Base-by-base conservation (phyloP, 2,329 filamentous ascomycete species). In the Tolypocladium ophioglossoides region DNA sequence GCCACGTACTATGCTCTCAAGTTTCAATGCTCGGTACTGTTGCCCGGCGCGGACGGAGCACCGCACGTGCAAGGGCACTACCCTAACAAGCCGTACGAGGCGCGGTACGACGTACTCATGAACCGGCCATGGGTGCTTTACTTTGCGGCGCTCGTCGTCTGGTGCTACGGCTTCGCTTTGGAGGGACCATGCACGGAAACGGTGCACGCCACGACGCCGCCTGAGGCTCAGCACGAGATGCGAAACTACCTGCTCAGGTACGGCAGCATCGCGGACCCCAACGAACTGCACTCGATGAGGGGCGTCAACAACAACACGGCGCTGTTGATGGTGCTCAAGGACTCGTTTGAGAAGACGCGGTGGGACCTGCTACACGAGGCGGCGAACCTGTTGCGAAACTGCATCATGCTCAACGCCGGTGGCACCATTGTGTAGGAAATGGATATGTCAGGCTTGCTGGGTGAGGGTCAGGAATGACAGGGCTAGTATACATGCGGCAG, bases 101-200 rank as follows among this genome's bases (percentile, higher is more conserved):
- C 91, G 0, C 82, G 90, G 22, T 88, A 96, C 62, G 94, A 99
- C 63, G 87, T 91, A 52, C 78, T 96, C 2, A 79, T 97, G 56
- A 95, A 97, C 64, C 80, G 94, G 18, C 89, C 92, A 0, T 99
- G 94, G 92, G 91, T 96, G 12, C 76, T 97, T 52, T 99, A 96
- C 70, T 95, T 96, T 66, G 89, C 94, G 1, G 85, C 86, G 0
- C 78, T 99, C 16, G 89, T 96, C 24, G 88, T 97, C 1, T 99
- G 94, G 94, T 90, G 85, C 56, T 99, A 97, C 64, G 92, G 91
- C 2, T 96, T 85, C 66, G 91, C 92, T 0, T 75, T 95, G 22
- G 94, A 97, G 61, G 94, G 94, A 0, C 81, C 90, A 0, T 82
- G 88, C 55, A 73, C 78, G 8, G 71, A 70, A 4, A 64, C 71